These are phyloP conservation scores for Lodderomyces theae DNA, from an alignment of 1,139 yeast genomes.

Conservation along the genomic window DNA sequence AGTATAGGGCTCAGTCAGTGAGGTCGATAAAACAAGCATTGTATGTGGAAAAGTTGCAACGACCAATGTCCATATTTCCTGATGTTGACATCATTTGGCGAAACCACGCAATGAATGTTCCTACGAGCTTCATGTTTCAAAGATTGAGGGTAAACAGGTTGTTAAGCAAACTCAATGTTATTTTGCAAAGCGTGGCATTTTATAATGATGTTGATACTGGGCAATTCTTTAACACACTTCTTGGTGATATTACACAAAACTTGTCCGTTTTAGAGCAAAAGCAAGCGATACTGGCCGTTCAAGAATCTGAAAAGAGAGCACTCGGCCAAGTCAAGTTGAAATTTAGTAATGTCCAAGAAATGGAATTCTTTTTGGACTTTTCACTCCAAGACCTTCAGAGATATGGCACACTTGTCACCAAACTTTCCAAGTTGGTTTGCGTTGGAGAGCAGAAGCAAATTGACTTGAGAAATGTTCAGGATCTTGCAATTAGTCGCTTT, in stretches of 20 bases:
- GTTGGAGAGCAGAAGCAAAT: slow-evolving; percentile 43
- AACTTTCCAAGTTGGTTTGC: slow-evolving; percentile 41
- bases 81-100: slow-evolving; percentile 36
- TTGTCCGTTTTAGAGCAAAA: slow-evolving; percentile 39
- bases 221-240: slow-evolving; percentile 9
- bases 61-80: slow-evolving; percentile 40
- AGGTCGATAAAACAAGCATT: slow-evolving; percentile 38
- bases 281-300: slow-evolving; percentile 19
- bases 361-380: slow-evolving; percentile 55
- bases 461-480: slow-evolving; percentile 35
- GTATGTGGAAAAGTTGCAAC: slow-evolving; percentile 31
- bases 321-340: slow-evolving; percentile 27
- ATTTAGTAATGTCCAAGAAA: slow-evolving; percentile 39
- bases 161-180: slow-evolving; percentile 46
- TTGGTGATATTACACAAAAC: slow-evolving; percentile 8
- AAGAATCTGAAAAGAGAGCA: slow-evolving; percentile 19
- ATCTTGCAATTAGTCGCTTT: slow-evolving; percentile 18
- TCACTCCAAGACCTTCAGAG: slow-evolving; percentile 47
- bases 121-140: slow-evolving; percentile 32
- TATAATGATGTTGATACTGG: slow-evolving; percentile 23
- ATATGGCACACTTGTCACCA: slow-evolving; percentile 29
- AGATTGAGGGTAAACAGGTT: slow-evolving; percentile 46
- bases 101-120: slow-evolving; percentile 29
- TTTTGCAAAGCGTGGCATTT: slow-evolving; percentile 38
- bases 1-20: slow-evolving; percentile 27